Evolutionary conservation across 2,329 filamentous ascomycete genomes (phyloP), one percentile per base, ranked within the genome.

Genomic region (Akanthomyces lecanii): DNA sequence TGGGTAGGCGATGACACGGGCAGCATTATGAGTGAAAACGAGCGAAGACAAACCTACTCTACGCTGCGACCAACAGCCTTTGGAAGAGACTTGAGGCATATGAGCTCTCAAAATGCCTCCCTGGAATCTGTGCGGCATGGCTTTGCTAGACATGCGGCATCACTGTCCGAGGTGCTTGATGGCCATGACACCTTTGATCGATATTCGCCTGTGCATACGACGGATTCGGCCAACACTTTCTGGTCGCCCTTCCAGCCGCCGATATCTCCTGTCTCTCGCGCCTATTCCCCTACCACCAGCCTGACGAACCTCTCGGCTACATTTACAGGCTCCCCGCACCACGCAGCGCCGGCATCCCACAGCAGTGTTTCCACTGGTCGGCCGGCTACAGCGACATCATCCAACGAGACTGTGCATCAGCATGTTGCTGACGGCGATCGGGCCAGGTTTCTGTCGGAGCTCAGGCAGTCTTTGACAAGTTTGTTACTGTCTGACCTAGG

Each of bases 401-500:
- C 86, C 0, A 88, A 84, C 60, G 86, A 89, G 67, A 90, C 87
- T 0, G 81, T 88, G 4, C 86, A 85, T 71, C 79, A 87, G 66
- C 86, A 85, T 71, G 74, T 82, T 70, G 71, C 85, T 71, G 76
- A 86, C 0, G 80, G 91, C 64, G 89, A 91, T 51, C 96, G 95
- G 77, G 80, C 85, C 3, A 83, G 81, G n/a, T 97, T 97, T 74
- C 78, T 97, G 61, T 81, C 85, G 8, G 89, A 92, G 36, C 79
- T 97, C 36, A 88, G 88, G 68, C 90, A 93, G 71, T 90, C 88
- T 0, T 78, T 98, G 45, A 94, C 89, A 1, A 93, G 92, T 66
- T 80, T 99, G 21, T 78, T 98, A 2, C 78, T 98, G 30, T 98
- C 94, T 56, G 95, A 99, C 72, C 81, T 98, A 4, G 92, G 93